These are phyloP conservation scores for Apiospora phragmitis DNA, from an alignment of 2,329 filamentous ascomycete genomes.

Conservation along the genomic window DNA sequence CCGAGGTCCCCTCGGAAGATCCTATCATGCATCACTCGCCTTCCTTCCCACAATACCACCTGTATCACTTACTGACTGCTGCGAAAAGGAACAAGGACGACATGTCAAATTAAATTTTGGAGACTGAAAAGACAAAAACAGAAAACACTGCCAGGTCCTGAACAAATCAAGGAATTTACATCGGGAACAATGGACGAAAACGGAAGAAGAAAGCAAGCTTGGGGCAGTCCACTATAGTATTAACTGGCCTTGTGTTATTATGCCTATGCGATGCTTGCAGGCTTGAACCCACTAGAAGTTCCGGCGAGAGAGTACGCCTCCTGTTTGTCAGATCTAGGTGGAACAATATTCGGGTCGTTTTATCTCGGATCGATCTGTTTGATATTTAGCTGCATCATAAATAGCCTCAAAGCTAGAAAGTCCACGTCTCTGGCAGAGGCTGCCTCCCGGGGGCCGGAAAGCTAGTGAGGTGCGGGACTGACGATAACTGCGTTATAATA, in stretches of 20 bases:
- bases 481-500: background rate
- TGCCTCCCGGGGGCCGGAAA: background rate
- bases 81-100: background rate
- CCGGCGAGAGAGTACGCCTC: background rate
- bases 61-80: background rate
- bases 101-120: background rate
- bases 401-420: background rate
- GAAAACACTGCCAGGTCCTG: background rate
- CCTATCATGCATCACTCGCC: background rate
- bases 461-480: background rate
- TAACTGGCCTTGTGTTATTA: background rate
- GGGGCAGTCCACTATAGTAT: background rate
- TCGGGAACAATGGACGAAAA: background rate
- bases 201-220: background rate
- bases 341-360: background rate
- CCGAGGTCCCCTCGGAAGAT: conserved; percentile 3
- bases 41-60: background rate
- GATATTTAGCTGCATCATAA: conserved; percentile 1
- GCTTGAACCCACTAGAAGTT: background rate
- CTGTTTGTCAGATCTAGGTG: conserved; percentile 5
- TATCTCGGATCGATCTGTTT: conserved; percentile 8
- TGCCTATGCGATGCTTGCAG: conserved; percentile 3
- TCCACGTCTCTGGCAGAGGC: background rate
- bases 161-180: background rate
- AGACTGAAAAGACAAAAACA: background rate